Conservation (phyloP, 768 basidiomycete species). For the Auricularia sp. region DNA sequence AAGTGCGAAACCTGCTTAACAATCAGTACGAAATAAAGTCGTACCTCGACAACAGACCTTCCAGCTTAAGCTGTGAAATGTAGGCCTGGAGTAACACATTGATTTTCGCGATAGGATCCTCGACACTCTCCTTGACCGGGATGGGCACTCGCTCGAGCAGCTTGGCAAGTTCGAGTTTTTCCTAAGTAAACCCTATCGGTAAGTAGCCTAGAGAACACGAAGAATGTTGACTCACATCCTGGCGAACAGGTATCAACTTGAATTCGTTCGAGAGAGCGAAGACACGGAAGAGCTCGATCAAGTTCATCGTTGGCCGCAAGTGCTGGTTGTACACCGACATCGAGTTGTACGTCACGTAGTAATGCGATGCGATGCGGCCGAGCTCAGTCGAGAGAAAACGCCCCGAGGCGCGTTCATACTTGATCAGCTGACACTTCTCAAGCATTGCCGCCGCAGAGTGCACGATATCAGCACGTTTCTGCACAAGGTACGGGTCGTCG, state of each 20-base stretch:
- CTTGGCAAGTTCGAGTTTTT: constrained; percentile 84
- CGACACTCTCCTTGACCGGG: constrained; percentile 92
- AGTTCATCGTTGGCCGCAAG: constrained; percentile 74
- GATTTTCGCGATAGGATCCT: constrained; percentile 94
- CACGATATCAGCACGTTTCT: constrained; percentile 88
- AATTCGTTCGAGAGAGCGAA: constrained; percentile 96
- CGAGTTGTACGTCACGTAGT: constrained; percentile 88
- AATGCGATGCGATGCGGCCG: constrained; percentile 89
- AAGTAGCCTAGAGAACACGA: background rate
- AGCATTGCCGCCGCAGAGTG: constrained; percentile 89
- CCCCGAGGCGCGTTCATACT: constrained; percentile 83
- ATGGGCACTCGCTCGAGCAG: constrained; percentile 91
- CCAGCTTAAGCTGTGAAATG: constrained; percentile 87
- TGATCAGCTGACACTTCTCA: constrained; percentile 89
- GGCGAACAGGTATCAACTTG: constrained; percentile 74
- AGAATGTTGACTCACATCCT: constrained; percentile 33
- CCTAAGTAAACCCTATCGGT: constrained; percentile 24
- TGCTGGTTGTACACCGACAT: constrained; percentile 98
- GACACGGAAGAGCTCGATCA: constrained; percentile 85
- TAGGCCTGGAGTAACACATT: constrained; percentile 93
- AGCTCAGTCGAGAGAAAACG: constrained; percentile 89
- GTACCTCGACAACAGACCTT: constrained; percentile 35
- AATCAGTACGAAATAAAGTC: background rate
- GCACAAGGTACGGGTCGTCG: constrained; percentile 69
- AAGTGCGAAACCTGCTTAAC: constrained; percentile 56